Conservation (phyloP, 371 early-diverging fungal genomes). For the Umbelopsis sp. region DNA sequence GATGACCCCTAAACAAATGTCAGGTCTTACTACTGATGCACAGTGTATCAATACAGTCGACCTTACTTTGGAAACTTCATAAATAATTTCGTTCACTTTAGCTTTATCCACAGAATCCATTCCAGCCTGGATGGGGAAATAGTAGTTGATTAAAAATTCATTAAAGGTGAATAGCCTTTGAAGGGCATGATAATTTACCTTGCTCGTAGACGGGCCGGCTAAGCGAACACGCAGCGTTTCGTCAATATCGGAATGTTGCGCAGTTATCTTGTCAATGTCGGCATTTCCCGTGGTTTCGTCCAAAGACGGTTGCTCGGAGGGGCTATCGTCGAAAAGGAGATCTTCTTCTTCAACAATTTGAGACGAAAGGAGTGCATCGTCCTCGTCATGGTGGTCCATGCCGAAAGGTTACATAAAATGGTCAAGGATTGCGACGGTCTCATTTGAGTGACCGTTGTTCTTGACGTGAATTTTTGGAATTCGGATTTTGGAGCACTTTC, state of each 20-base stretch:
- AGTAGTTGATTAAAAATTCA: background rate
- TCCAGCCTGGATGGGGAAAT: conserved; percentile 43
- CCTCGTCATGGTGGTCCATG: conserved; percentile 16
- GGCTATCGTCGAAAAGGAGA: conserved; percentile 36
- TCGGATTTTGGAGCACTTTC: background rate
- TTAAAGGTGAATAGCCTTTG: background rate
- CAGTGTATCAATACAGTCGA: background rate
- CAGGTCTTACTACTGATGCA: background rate
- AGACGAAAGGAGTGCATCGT: conserved; percentile 26
- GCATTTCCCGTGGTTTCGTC: background rate
- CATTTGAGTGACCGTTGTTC: conserved; percentile 2
- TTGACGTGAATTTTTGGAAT: background rate
- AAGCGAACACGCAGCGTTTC: conserved; percentile 36
- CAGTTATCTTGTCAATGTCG: background rate
- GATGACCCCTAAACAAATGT: conserved; percentile 51
- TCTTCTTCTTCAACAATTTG: conserved; percentile 44
- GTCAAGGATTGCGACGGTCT: background rate
- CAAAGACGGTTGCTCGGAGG: conserved; percentile 2
- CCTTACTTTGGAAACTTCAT: conserved; percentile 62
- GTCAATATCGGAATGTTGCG: conserved; percentile 8
- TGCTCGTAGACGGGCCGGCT: conserved; percentile 44
- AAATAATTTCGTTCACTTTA: conserved; percentile 55
- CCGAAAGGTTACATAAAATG: background rate
- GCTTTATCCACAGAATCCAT: conserved; percentile 46
- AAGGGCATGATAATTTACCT: conserved; percentile 25